Evolutionary conservation across 352 stramenopile species (phyloP), one percentile per base, ranked within the genome.

Genomic region (Pythium periplocum): DNA sequence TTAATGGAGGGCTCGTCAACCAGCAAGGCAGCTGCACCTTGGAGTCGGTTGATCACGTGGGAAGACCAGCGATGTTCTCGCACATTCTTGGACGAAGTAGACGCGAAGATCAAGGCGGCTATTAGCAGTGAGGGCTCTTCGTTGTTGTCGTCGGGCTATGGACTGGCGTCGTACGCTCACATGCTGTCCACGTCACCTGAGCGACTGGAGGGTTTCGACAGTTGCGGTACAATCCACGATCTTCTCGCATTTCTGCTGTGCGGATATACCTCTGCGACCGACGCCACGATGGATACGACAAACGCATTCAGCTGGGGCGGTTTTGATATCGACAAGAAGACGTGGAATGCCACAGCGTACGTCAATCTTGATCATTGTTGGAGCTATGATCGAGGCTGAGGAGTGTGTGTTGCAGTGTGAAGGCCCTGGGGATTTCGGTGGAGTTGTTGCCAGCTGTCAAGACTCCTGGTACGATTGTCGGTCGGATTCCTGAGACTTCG

Each of bases 151-250:
- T 64, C 77, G 32, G 83, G 83, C 0, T 93, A 90, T 50, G 83
- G 80, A 1, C 54, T 93, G 6, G 81, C 81, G 9, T 83, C 80
- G 0, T 93, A 75, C 48, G 75, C 78, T 7, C 66, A 91, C 45
- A 74, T 70, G 7, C 43, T 91, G 39, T 48, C 66, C 37, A 54
- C 70, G 30, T 58, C 66, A 0, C 57, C 74, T 1, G 57, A 57
- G 2, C 55, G 54, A 2, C 53, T 93, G 0, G 52, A 71, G 10
- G 62, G 55, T 0, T 90, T 81, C 57, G 83, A 93, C 31, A 67
- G 71, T 4, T 93, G 80, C 40, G 83, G 83, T 17, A 93, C 81
- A 4, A 91, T 93, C 55, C 78, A 87, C 47, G 83, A 93, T 55
- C 68, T 93, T 2, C 57, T 93, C 2, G 72, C 75, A 45, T 92